Percentiles rank a stretch among this genome's conserved stretches.
Conservation (phyloP, 148 eudicot genomes). For the Rhododendron vialii region DNA sequence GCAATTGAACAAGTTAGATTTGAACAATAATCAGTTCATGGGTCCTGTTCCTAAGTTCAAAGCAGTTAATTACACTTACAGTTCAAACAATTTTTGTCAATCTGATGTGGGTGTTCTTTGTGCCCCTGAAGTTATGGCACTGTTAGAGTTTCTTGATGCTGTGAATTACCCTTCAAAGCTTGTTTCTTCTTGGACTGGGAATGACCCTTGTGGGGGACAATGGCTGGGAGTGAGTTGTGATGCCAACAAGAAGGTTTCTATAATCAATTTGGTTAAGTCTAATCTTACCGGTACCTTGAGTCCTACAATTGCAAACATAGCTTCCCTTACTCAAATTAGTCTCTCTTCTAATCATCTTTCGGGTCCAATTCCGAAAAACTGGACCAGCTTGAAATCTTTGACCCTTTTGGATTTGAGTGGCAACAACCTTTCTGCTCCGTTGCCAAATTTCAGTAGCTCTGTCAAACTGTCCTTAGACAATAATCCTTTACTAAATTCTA, state of each 20-base stretch:
- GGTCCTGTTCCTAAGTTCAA: conserved; percentile 78
- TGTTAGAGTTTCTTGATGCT: conserved; percentile 65
- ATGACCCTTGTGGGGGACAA: conserved; percentile 60
- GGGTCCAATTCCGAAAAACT: conserved; percentile 68
- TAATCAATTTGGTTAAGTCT: conserved; percentile 57
- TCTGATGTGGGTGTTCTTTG: conserved; percentile 53
- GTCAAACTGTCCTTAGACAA: conserved; percentile 45
- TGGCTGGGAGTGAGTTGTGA: conserved; percentile 85
- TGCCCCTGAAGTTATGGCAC: conserved; percentile 69
- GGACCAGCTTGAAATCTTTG: conserved; percentile 68
- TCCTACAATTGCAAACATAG: conserved; percentile 61
- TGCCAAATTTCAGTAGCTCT: conserved; percentile 49
- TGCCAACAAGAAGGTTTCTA: conserved; percentile 41
- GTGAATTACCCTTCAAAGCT: conserved; percentile 69
- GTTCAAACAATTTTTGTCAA: conserved; percentile 68
- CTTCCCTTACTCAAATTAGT: conserved; percentile 46
- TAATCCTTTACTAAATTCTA: conserved; percentile 41
- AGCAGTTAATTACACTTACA: conserved; percentile 48
- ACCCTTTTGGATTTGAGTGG: conserved; percentile 54
- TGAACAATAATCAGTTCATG: conserved; percentile 87
- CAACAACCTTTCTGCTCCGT: conserved; percentile 77
- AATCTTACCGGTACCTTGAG: conserved; percentile 74
- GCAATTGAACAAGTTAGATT: conserved; percentile 51
- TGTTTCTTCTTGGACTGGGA: conserved; percentile 73
- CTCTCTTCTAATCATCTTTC: conserved; percentile 62